Base-by-base conservation (phyloP, 495 filamentous ascomycete genomes). In the Poronia punctata region DNA sequence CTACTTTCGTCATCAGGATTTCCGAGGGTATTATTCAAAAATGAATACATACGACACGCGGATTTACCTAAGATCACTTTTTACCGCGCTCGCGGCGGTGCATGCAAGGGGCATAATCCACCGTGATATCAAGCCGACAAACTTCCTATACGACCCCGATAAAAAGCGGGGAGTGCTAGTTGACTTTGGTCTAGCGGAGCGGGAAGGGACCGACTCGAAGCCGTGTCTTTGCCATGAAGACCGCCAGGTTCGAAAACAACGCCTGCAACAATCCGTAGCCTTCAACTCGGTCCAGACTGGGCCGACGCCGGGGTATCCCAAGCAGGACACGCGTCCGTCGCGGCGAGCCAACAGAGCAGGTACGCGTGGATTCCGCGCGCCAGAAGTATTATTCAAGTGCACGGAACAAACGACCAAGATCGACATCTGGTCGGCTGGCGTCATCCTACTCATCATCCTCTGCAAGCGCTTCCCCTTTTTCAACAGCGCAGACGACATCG, bases 81-180 rank as follows among this genome's bases (percentile, higher is more conserved):
- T 99, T 57, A 79, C 78, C 4, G 92, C 93, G 0, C 71, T 99
- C 5, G 68, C 74, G 11, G 82, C 83, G 15, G 88, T 97, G 7
- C 92, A 99, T 60, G 68, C 70, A 24, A 78, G 82, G 52, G 68
- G 74, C 14, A 96, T 99, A 40, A 71, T 99, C 12, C 92, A 99
- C 58, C 82, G 92, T 38, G 92, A 99, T 60, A 96, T 99, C 59
- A 99, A 99, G 60, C 92, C 92, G n/a, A 99, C 92, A 9, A 99
- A 99, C 57, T 99, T 99, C 55, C 76, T 99, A 22, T 99, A 97
- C 68, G 89, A 95, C 45, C 83, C 85, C 3, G 64, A 80, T 3
- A 71, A 84, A 45, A 73, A 78, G 49, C 80, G 86, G 38, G 92
- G 92, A 11, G 92, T 98, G 2, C 73, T 98, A 9, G 90, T 96